Conservation (phyloP, 2,329 filamentous ascomycete species). For the Colletotrichum cordylinicola region DNA sequence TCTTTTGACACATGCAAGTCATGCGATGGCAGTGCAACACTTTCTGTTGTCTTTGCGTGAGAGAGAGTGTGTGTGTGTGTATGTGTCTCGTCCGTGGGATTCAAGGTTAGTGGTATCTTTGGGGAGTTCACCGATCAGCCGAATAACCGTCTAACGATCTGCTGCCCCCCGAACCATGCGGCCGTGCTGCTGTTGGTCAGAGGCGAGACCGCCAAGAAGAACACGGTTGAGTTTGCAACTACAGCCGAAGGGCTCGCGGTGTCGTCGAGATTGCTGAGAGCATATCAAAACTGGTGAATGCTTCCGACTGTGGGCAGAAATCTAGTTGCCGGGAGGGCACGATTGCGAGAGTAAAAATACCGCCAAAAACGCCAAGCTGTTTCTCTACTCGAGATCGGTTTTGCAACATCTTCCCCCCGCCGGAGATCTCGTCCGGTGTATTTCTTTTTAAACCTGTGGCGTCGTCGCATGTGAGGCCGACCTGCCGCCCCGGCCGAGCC, state of each 20-base stretch:
- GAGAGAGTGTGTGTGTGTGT: too few relatives aligned
- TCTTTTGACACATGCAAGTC: not conserved
- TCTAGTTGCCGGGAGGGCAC: not conserved
- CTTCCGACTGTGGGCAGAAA: not conserved
- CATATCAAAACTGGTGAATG: not conserved
- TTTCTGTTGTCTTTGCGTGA: not conserved
- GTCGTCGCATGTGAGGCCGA: not conserved
- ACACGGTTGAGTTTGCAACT: not conserved
- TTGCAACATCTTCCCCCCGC: not conserved
- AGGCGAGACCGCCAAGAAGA: not conserved
- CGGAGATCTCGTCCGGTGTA: not conserved
- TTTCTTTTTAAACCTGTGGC: not conserved
- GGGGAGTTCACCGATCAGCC: not conserved
- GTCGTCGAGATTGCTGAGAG: not conserved
- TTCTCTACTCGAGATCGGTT: not conserved
- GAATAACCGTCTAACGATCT: not conserved
- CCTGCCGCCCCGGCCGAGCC: not conserved
- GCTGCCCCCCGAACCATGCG: not conserved
- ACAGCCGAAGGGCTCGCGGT: not conserved
- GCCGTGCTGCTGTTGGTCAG: not conserved
- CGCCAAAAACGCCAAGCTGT: not conserved
- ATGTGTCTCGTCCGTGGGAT: not conserved
- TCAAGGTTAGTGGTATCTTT: not conserved
- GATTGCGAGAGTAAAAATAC: not conserved
- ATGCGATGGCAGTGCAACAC: not conserved